phyloP scores from a whole-genome alignment of 2,329 filamentous ascomycete species.

The Rhinocladiella mackenziei region DNA sequence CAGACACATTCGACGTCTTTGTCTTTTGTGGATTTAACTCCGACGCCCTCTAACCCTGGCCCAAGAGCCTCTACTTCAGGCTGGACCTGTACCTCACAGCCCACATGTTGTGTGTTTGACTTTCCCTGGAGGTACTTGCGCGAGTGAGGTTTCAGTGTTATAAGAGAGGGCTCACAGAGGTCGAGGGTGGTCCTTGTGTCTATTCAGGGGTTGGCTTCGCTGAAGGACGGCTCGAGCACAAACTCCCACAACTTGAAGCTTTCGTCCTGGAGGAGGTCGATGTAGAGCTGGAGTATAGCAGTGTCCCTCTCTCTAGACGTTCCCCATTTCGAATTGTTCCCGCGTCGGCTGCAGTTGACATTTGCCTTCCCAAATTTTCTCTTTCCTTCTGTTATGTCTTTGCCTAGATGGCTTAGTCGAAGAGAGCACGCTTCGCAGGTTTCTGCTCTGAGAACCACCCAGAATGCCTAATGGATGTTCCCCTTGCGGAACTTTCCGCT shows the following conservation, averaged over 20 bases:
- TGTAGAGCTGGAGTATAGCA: constrained; percentile 4
- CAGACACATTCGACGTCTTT: constrained; percentile 3
- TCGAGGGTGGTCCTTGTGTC: neutral
- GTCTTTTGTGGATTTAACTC: neutral
- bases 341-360: constrained; percentile 5
- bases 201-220: neutral
- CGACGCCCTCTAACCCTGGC: neutral
- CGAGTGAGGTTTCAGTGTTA: constrained; percentile 6
- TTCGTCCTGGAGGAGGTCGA: neutral
- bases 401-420: too few species aligned
- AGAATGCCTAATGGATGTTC: too few species aligned
- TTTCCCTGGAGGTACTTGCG: constrained; percentile 5
- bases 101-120: neutral
- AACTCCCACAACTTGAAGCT: constrained; percentile 6
- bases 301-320: constrained; percentile 4
- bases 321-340: constrained; percentile 10
- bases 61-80: neutral
- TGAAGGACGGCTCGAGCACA: constrained; percentile 4
- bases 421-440: too few species aligned
- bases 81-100: constrained; percentile 3
- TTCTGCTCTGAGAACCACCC: too few species aligned
- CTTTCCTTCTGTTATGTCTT: constrained; percentile 2
- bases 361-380: constrained; percentile 4
- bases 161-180: constrained; percentile 1
- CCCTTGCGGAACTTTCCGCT: too few species aligned